Evolutionary conservation across 2,329 filamentous ascomycete species (phyloP).

Genomic region (Zymoseptoria tritici): DNA sequence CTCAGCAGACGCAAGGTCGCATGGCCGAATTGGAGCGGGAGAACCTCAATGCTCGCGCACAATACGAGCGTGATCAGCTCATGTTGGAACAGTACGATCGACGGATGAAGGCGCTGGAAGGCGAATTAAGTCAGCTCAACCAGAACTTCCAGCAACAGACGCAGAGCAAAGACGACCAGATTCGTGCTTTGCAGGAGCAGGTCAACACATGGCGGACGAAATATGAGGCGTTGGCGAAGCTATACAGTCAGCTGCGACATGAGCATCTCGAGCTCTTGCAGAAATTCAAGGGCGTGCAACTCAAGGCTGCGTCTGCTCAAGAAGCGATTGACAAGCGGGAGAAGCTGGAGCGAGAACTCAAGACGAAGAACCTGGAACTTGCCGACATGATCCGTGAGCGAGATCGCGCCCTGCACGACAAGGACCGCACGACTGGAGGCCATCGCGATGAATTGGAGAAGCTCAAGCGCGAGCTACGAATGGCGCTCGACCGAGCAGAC

Average conservation of each 20-base stretch:
- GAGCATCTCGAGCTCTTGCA: constrained; percentile 92
- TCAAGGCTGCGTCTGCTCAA: constrained; percentile 94
- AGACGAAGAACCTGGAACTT: constrained; percentile 98
- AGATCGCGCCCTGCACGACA: constrained; percentile 86
- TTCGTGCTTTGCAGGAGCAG: constrained; percentile 86
- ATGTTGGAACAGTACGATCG: constrained; percentile 95
- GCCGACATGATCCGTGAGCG: constrained; percentile 98
- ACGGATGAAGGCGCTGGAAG: constrained; percentile 85
- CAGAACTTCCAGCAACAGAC: constrained; percentile 79
- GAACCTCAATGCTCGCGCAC: constrained; percentile 85
- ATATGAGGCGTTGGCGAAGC: constrained; percentile 91
- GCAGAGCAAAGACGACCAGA: constrained; percentile 87
- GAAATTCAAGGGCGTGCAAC: constrained; percentile 91
- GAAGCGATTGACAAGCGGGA: constrained; percentile 93
- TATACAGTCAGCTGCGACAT: constrained; percentile 91
- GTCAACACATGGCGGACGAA: constrained; percentile 97
- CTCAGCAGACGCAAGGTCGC: constrained; percentile 92
- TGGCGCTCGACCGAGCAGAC: constrained; percentile 86
- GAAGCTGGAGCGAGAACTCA: constrained; percentile 93
- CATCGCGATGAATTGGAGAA: constrained; percentile 94
- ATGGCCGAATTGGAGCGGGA: constrained; percentile 91
- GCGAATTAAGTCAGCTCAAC: constrained; percentile 75
- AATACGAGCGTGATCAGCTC: constrained; percentile 94
- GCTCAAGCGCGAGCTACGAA: constrained; percentile 82
- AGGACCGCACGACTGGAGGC: constrained; percentile 75